These are phyloP conservation scores for Trichoderma polysporum DNA, from an alignment of 2,329 filamentous ascomycete genomes.

Conservation along the genomic window DNA sequence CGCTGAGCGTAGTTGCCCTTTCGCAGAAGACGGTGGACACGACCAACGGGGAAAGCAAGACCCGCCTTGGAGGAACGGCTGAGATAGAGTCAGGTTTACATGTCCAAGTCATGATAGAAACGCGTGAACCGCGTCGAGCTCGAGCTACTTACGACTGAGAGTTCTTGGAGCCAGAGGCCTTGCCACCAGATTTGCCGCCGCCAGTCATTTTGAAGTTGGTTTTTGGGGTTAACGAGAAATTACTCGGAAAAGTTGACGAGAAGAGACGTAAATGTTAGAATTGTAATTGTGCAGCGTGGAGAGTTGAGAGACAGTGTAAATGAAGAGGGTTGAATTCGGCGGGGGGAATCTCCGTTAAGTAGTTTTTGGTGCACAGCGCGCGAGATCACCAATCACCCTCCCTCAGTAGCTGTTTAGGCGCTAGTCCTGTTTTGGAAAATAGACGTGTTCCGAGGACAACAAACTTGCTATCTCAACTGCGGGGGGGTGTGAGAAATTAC, in stretches of 20 bases:
- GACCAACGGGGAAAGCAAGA: conserved; percentile 97
- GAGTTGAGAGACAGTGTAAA: conserved; percentile 36
- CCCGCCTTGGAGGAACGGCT: conserved; percentile 99
- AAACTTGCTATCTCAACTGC: conserved; percentile 20
- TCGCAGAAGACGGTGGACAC: conserved; percentile 97
- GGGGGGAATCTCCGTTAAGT: conserved; percentile 55
- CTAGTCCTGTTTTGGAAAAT: conserved; percentile 33
- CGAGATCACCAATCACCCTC: conserved; percentile 53
- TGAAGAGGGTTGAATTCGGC: conserved; percentile 38
- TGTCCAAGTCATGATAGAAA: not conserved
- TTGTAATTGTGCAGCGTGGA: conserved; percentile 39
- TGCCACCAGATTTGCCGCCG: conserved; percentile 99
- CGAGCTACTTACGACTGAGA: conserved; percentile 84
- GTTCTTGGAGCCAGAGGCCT: conserved; percentile 98
- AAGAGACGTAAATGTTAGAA: conserved; percentile 28
- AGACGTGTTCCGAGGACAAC: conserved; percentile 32
- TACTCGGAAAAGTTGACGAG: conserved; percentile 13
- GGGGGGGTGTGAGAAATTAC: not conserved
- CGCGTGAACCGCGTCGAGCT: not conserved
- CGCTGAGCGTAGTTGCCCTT: conserved; percentile 99
- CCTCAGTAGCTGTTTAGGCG: not conserved
- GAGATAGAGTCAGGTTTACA: not conserved
- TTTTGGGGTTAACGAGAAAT: conserved; percentile 10
- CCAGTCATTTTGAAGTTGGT: conserved; percentile 36
- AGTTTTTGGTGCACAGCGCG: conserved; percentile 51